Evolutionary conservation across 2,329 filamentous ascomycete species (phyloP), one percentile per base, ranked within the genome.

Genomic region (Akanthomyces uredinophilus): DNA sequence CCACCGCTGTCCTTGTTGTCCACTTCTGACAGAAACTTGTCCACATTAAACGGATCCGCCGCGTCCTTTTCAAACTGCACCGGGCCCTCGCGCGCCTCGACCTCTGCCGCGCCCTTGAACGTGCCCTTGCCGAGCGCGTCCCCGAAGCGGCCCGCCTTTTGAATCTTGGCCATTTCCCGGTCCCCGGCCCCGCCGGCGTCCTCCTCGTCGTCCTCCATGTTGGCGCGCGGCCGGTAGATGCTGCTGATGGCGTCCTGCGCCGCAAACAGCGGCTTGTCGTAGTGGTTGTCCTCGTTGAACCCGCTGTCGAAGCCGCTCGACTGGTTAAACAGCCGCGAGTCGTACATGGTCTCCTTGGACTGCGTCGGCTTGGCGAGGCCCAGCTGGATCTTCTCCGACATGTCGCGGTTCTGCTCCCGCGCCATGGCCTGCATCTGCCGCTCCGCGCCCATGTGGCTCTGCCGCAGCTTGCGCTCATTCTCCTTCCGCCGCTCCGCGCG

Each of bases 221-320:
- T 87, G 27, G 89, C 85, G 24, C 85, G 85, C 1, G 94, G 92
- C 39, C 92, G 85, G 76, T 99, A 99, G 67, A 99, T 98, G 73
- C 88, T 94, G 77, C 86, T 95, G 69, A 97, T 92, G 10, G 92
- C 94, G 72, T 98, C 94, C 73, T 97, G 92, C 16, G 95, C 94
- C 1, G 93, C 93, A 73, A 99, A 99, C 8, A 99, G 80, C 22
- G 95, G 95, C 77, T 98, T 98, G 75, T 98, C 95, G 78, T 98
- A 99, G 0, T 88, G 87, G 71, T 99, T 95, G 74, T 99, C 95
- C 75, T 99, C 95, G 74, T 99, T 99, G 82, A 97, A 92, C 0
- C 94, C 95, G 58, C 87, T 85, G 68, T 92, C 89, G 72, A 99
- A 96, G 0, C 95, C 95, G 68, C 90, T 93, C 6, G 87, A 89